Base-by-base conservation (phyloP, 2,329 filamentous ascomycete species). In the Biscogniauxia mediterranea region DNA sequence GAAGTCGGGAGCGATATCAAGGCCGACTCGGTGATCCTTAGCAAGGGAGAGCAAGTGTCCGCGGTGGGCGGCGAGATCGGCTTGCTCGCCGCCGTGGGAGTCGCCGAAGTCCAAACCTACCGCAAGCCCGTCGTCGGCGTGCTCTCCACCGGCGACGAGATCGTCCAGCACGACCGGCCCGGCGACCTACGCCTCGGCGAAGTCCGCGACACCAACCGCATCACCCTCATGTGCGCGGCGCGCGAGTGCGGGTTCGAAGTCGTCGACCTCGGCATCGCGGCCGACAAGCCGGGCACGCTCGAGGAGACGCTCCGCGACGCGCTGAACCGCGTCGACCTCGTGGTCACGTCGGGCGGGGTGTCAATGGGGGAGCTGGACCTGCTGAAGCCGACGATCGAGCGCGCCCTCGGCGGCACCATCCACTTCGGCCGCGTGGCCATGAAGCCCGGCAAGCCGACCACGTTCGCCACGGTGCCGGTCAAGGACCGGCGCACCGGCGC, bases 341-440 rank as follows among this genome's bases (percentile, higher is more conserved):
- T 99, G 61, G 87, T 99, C 70, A 98, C 95, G 17, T 94, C 91
- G 0, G 95, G 95, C 21, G 95, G 95, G 54, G 95, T 98, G 20
- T 96, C 92, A 9, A 99, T 99, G 95, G 95, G 95, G 60, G 95
- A 99, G 77, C 86, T 97, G 2, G 95, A 99, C 75, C 88, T 99
- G 7, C 85, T 99, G 20, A 99, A 99, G 75, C 94, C 95, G 0
- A 98, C 94, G 0, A 91, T 99, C 69, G 95, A 98, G 79, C 89
- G 94, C 51, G 83, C 88, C 1, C 85, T 99, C 0, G 92, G 93
- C 60, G 95, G 95, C 7, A 95, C 89, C 0, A 97, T 99, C 67
- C 95, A 97, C 76, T 99, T 99, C 69, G 95, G 95, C 23, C 89
- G 95, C 2, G 95, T 99, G 2, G 86, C 89, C 58, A 98, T 99